Evolutionary conservation across 1,284 basidiomycete species (phyloP), one percentile per base, ranked within the genome.

Genomic region (Coriolopsis trogii): DNA sequence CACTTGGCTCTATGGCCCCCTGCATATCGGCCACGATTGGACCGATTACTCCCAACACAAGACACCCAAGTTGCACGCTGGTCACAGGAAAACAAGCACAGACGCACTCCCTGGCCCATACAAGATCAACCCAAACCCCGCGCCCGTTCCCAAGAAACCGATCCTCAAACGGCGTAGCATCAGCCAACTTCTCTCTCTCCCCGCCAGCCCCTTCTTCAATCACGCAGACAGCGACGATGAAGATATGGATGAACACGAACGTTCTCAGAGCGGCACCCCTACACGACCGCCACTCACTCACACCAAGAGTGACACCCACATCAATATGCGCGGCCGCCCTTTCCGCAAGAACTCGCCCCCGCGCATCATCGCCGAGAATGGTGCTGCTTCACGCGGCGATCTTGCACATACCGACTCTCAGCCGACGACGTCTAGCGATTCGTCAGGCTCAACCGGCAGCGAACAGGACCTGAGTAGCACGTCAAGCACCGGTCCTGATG

Each of bases 1-100:
- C 25, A 99, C 97, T 10, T 99, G 97, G 96, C 82, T 99, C 2
- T 99, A 99, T 66, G 96, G 96, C 0, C 97, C 97, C 13, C 76
- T 99, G 1, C 97, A 99, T 70, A 93, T 93, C 1, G 93, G 92
- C 36, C 82, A 87, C 51, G 92, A 95, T 61, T 85, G 83, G 80
- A 71, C 75, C 8, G 79, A 80, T n/a, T 77, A 78, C 39, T 77
- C 77, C 4, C 78, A 73, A 65, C 75, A 69, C 31, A 65, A 55
- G 55, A 58, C 24, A 38, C 55, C 44, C 36, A 61, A 40, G 44
- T 48, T 61, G 45, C 25, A 53, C 40, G 31, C 55, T 43, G 10
- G 38, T 30, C 60, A 63, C 40, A 46, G 64, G 63, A 49, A 67
- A 56, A 54, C 67, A 56, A 41, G 67, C 59, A 20, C 63, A 51